Evolutionary conservation across 306 rosid genomes (phyloP).

Genomic region (Glycine soja): DNA sequence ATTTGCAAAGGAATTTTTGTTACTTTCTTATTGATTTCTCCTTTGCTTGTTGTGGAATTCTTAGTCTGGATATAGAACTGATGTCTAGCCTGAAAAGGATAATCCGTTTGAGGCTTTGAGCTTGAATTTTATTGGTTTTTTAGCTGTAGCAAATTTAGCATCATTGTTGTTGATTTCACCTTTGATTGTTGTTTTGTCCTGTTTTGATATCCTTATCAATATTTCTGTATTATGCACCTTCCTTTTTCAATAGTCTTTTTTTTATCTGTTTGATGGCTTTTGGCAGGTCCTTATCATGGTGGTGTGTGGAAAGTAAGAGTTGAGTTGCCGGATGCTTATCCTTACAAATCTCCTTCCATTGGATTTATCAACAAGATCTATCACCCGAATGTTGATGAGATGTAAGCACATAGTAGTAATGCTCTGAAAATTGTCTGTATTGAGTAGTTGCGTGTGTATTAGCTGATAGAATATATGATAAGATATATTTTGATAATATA

Average conservation of each 20-base stretch:
- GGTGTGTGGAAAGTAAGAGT: conserved; percentile 64
- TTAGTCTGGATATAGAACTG: conserved; percentile 38
- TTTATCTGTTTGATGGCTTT: conserved; percentile 45
- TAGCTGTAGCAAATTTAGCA: not conserved
- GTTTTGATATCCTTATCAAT: conserved; percentile 33
- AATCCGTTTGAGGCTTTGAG: not conserved
- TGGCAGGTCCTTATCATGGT: conserved; percentile 62
- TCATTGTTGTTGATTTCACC: conserved; percentile 29
- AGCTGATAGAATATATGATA: no score
- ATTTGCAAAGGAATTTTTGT: conserved; percentile 8
- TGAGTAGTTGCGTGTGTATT: conserved; percentile 10
- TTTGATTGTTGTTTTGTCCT: conserved; percentile 40
- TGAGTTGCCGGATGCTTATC: conserved; percentile 64
- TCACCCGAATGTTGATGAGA: conserved; percentile 66
- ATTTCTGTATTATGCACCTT: not conserved
- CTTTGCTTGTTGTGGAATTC: conserved; percentile 23
- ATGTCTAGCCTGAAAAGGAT: not conserved
- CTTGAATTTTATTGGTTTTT: conserved; percentile 17
- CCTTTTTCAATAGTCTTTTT: conserved; percentile 31
- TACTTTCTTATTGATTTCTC: conserved; percentile 35
- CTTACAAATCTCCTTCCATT: conserved; percentile 62
- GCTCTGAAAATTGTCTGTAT: not conserved
- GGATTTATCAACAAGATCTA: conserved; percentile 65
- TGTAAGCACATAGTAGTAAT: conserved; percentile 44
- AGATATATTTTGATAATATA: no score